Evolutionary conservation across 306 rosid species (phyloP), one percentile per base, ranked within the genome.

Genomic region (Pyrus bretschneideri): DNA sequence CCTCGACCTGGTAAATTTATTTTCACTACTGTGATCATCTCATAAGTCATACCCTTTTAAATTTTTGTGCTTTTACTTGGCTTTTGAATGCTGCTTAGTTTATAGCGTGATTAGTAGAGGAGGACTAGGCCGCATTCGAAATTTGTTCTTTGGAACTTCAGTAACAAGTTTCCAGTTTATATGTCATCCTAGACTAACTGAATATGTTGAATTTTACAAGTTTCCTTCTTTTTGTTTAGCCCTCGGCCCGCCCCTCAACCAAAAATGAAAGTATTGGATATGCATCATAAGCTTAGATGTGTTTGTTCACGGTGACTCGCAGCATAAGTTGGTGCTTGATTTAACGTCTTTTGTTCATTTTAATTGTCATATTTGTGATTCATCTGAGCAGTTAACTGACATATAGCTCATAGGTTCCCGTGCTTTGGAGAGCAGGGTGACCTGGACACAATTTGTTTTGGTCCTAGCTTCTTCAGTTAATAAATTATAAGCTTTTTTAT

Each of bases 1-100:
- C 71, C 93, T 94, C 67, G 91, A 94, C 77, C 52, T 91, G 90
- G 97, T 94, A 79, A 81, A 64, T 45, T 49, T 0, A 52, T 13
- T 51, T 31, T 5, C 44, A 7, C 42, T 14, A 4, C 51, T 68
- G 77, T 70, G 18, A n/a, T 60, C 21, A 46, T 18, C 40, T 57
- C 55, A 51, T 7, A 38, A 51, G 19, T 51, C n/a, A 9, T 72
- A 38, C 6, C 23, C 35, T 35, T 22, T 2, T 21, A 40, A 73
- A 25, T 9, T 73, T 19, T 61, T 68, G 21, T 60, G 40, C 8
- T 27, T 27, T 61, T 0, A 21, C 13, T 58, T 69, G 6, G 12
- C 57, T 73, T 55, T 72, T 33, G 4, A 15, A 33, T 57, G 54
- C 31, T 57, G 33, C 12, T 49, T 57, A 14, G 38, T 17, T 58